phyloP scores from a whole-genome alignment of 1,284 basidiomycete genomes.

The Salmacisia buchloeana region DNA sequence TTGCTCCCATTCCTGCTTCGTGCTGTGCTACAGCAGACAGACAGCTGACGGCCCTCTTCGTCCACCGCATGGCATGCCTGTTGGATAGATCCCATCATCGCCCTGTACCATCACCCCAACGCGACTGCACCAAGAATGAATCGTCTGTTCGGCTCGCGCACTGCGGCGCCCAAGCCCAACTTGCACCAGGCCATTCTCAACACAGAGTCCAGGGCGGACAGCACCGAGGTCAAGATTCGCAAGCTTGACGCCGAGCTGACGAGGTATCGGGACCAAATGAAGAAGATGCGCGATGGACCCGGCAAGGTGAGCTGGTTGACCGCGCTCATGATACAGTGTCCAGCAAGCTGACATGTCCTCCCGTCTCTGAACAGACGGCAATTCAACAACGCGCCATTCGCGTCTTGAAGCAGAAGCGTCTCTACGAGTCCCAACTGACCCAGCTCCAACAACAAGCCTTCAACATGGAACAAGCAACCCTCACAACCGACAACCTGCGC shows the following conservation, averaged over 20 bases:
- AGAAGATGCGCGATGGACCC: slow-evolving; percentile 83
- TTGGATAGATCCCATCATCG: background rate
- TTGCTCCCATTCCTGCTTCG: background rate
- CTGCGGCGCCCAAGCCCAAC: slow-evolving; percentile 64
- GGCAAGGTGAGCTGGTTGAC: slow-evolving; percentile 86
- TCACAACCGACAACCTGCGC: slow-evolving; percentile 92
- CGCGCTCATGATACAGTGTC: no score
- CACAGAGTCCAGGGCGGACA: slow-evolving; percentile 82
- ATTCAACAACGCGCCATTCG: slow-evolving; percentile 91
- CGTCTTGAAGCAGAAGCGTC: slow-evolving; percentile 87
- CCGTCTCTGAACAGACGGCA: slow-evolving; percentile 61
- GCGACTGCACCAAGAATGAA: slow-evolving; percentile 43
- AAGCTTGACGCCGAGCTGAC: slow-evolving; percentile 90
- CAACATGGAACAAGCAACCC: slow-evolving; percentile 96
- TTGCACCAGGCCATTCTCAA: slow-evolving; percentile 86
- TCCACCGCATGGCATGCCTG: no score
- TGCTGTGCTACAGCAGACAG: no score
- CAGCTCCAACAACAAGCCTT: slow-evolving; percentile 92
- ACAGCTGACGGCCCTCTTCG: no score
- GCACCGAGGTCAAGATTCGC: slow-evolving; percentile 92
- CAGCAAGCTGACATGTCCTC: no score
- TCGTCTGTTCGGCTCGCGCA: slow-evolving; percentile 52
- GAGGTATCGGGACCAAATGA: slow-evolving; percentile 94
- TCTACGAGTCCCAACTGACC: slow-evolving; percentile 88
- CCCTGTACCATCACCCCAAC: background rate